These are phyloP conservation scores for Corylus heterophylla DNA, from an alignment of 306 rosid genomes.

Conservation along the genomic window DNA sequence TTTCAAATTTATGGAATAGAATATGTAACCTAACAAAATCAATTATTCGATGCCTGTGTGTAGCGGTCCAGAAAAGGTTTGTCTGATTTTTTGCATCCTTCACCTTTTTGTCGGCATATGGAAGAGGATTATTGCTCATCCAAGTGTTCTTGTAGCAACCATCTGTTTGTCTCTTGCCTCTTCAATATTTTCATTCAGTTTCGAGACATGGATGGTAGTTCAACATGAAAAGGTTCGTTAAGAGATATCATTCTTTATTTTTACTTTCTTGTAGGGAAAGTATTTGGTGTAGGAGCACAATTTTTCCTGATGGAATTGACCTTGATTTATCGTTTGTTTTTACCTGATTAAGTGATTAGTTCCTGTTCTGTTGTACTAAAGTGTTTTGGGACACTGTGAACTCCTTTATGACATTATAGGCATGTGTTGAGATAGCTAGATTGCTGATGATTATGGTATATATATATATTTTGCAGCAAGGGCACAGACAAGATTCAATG, in stretches of 20 bases:
- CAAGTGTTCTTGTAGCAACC: constrained; percentile 59
- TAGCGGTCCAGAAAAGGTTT: constrained; percentile 84
- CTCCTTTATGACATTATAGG: constrained; percentile 11
- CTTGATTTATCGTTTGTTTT: constrained; percentile 21
- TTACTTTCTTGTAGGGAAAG: constrained; percentile 12
- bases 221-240: constrained; percentile 81
- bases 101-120: constrained; percentile 68
- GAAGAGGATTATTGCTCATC: constrained; percentile 66
- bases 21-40: constrained; percentile 26
- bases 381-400: neutral
- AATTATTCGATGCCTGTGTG: constrained; percentile 31
- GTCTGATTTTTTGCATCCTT: constrained; percentile 66
- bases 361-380: constrained; percentile 13
- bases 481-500: constrained; percentile 78
- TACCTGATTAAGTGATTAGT: constrained; percentile 19
- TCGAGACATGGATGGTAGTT: constrained; percentile 85
- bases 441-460: constrained; percentile 17
- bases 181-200: constrained; percentile 74
- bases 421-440: constrained; percentile 17
- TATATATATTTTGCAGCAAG: constrained; percentile 63
- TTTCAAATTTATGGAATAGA: neutral
- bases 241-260: constrained; percentile 21
- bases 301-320: constrained; percentile 20
- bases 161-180: constrained; percentile 65
- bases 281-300: constrained; percentile 17